These are phyloP conservation scores for Vigna trinervia DNA, from an alignment of 306 rosid genomes.

Conservation along the genomic window DNA sequence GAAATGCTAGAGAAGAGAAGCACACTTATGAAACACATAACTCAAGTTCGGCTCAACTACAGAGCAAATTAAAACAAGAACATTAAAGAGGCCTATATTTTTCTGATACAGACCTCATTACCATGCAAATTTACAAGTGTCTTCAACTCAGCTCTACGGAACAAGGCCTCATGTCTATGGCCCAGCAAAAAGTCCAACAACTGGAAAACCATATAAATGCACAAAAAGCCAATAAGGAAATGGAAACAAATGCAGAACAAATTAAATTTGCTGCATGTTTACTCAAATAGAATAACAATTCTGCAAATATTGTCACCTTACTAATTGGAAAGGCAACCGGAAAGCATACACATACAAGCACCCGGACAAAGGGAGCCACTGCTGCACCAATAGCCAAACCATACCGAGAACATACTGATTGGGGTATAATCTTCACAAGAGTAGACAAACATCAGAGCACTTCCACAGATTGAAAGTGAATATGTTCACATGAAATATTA, in stretches of 20 bases:
- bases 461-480: constrained; percentile 10
- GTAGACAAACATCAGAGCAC: constrained; percentile 47
- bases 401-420: constrained; percentile 56
- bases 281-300: constrained; percentile 28
- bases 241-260: constrained; percentile 14
- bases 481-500: constrained; percentile 35
- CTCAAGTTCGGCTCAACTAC: not conserved
- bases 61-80: not conserved
- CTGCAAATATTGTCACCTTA: constrained; percentile 44
- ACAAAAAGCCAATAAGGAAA: constrained; percentile 24
- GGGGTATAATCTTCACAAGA: constrained; percentile 65
- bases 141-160: constrained; percentile 96
- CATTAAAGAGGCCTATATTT: constrained; percentile 10
- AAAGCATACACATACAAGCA: constrained; percentile 56
- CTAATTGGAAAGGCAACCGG: constrained; percentile 60
- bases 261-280: constrained; percentile 17
- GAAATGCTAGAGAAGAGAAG: constrained; percentile 25
- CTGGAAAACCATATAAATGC: constrained; percentile 60
- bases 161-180: constrained; percentile 80
- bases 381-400: constrained; percentile 60
- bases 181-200: constrained; percentile 85
- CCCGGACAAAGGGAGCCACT: constrained; percentile 57
- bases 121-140: constrained; percentile 90
- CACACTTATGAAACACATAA: constrained; percentile 14
- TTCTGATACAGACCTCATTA: constrained; percentile 76